Conservation (phyloP, 1,139 yeast species). For the Geotrichum restrictum region DNA sequence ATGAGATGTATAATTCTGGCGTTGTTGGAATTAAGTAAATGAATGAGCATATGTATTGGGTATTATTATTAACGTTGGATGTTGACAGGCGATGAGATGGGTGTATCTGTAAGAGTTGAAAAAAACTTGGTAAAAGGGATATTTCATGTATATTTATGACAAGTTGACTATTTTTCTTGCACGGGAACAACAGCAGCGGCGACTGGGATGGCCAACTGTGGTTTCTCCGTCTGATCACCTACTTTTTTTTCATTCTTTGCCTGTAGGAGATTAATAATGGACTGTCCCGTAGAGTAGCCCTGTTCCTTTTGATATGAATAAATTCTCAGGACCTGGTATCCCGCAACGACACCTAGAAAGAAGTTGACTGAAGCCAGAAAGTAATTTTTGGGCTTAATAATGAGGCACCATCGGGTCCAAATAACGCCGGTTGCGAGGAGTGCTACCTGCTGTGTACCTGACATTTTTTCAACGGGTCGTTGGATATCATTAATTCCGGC, state of each 20-base stretch:
- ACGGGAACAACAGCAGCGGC: slow-evolving; percentile 2
- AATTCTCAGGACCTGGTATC: slow-evolving; percentile 73
- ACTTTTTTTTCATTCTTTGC: slow-evolving; percentile 64
- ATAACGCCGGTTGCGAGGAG: slow-evolving; percentile 87
- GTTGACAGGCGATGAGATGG: too few relatives aligned
- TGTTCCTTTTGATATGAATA: slow-evolving; percentile 53
- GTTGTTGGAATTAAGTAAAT: too few relatives aligned
- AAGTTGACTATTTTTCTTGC: neutral
- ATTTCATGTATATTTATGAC: too few relatives aligned
- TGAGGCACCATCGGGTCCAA: slow-evolving; percentile 98
- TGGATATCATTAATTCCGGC: slow-evolving; percentile 85
- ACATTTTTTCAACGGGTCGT: slow-evolving; percentile 86
- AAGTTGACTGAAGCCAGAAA: slow-evolving; percentile 90
- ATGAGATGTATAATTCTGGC: too few relatives aligned
- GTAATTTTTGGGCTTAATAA: slow-evolving; percentile 82
- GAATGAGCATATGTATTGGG: too few relatives aligned
- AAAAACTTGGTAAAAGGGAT: too few relatives aligned
- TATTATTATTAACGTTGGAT: too few relatives aligned
- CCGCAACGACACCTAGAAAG: slow-evolving; percentile 88
- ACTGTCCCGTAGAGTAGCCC: slow-evolving; percentile 52
- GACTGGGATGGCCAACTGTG: slow-evolving; percentile 1
- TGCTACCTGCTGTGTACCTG: slow-evolving; percentile 90
- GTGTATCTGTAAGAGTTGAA: too few relatives aligned
- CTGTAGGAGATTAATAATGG: slow-evolving; percentile 61
- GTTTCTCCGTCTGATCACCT: neutral